Evolutionary conservation across 2,329 filamentous ascomycete species (phyloP), one percentile per base, ranked within the genome.

Genomic region (Neoascochyta sp.): DNA sequence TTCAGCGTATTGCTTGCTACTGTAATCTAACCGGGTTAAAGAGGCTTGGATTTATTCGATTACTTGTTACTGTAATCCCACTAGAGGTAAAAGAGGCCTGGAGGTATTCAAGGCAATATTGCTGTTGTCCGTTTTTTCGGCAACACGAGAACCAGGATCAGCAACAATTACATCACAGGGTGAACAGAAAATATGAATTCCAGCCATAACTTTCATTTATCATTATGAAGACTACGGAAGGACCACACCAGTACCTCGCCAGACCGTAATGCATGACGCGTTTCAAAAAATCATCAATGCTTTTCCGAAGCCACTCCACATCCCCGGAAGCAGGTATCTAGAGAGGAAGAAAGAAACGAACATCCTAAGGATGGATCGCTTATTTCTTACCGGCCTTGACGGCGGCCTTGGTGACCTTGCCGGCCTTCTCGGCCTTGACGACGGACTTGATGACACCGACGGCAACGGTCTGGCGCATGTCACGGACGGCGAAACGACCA

Each of bases 401-500:
- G 43, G 62, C 62, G 46, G 60, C 64, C 67, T 71, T 71, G 61
- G 68, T 70, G 58, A 72, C 68, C 65, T 71, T 72, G 39, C 68
- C 68, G 24, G 65, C 57, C 66, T 70, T 70, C 52, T 69, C 66
- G 40, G 56, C 46, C 64, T 70, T 70, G 48, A 35, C 60, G 37
- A 68, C 64, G 41, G 56, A 62, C 81, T 95, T 95, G 79, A 93
- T 90, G 74, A 94, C 86, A 83, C 87, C 86, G 73, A 93, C 86
- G 54, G 86, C 86, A 57, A 92, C 85, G 71, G 85, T 90, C 43
- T 63, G 58, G 54, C 60, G 57, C 89, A 95, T 95, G 76, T 95
- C 90, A 84, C 90, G 90, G 80, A 98, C 92, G 71, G 92, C 92
- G 81, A 98, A 98, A 83, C 92, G 90, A 71, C 92, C 92, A 64